phyloP scores from a whole-genome alignment of 164 flowering plant species.

The Santalum album region DNA sequence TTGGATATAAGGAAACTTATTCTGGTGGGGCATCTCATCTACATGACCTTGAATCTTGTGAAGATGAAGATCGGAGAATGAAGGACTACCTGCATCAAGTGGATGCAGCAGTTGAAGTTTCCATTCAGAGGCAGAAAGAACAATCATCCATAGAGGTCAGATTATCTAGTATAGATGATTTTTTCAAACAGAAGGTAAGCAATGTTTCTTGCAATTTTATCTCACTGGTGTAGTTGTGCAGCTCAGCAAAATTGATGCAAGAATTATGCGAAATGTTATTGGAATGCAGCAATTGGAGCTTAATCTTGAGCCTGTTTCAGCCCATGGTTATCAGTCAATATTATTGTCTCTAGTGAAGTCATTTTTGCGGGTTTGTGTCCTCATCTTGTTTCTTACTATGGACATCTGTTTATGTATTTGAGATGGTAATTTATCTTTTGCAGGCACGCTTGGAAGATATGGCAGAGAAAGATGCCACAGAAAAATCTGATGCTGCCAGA shows the following conservation, averaged over 20 bases:
- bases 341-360: background rate
- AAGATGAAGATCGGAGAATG: slow-evolving; percentile 69
- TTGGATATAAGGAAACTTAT: slow-evolving; percentile 60
- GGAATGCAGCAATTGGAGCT: background rate
- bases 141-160: slow-evolving; percentile 72
- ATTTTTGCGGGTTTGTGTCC: background rate
- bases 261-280: background rate
- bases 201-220: background rate
- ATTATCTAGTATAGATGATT: slow-evolving; percentile 22
- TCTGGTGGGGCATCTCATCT: slow-evolving; percentile 48
- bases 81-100: slow-evolving; percentile 64
- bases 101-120: slow-evolving; percentile 61
- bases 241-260: slow-evolving; percentile 1
- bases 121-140: slow-evolving; percentile 83
- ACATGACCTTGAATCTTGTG: slow-evolving; percentile 73
- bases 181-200: slow-evolving; percentile 48
- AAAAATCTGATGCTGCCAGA: background rate
- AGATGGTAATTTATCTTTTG: background rate
- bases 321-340: background rate
- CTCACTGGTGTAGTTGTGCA: background rate
- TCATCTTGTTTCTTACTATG: background rate
- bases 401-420: background rate
- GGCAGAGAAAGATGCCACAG: background rate
- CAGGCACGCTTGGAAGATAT: slow-evolving; percentile 1
- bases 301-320: background rate